Conservation (phyloP, 225 moss, liverwort and hornwort species). For the Bryum argenteum region DNA sequence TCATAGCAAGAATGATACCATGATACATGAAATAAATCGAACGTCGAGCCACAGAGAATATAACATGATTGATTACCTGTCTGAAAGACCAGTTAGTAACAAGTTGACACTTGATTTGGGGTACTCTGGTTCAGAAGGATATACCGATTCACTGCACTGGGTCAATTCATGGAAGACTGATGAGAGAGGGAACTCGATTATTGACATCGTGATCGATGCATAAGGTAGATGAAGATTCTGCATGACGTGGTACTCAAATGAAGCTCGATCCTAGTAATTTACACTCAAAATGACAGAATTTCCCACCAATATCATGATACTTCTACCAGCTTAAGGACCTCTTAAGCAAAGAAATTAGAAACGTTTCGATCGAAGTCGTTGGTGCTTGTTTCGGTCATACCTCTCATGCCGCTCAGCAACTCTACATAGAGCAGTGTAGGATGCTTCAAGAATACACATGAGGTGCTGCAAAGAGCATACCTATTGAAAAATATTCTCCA, state of each 20-base stretch:
- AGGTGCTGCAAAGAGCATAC: background rate
- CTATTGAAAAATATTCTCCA: too few relatives aligned
- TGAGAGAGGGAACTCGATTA: background rate
- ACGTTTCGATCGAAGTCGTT: constrained; percentile 3
- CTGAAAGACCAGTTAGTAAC: constrained; percentile 73
- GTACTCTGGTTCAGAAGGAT: constrained; percentile 63
- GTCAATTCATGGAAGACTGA: background rate
- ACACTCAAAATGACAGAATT: constrained; percentile 67
- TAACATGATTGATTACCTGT: constrained; percentile 33
- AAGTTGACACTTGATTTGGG: constrained; percentile 69
- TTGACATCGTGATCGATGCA: background rate
- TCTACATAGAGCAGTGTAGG: background rate
- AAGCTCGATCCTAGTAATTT: background rate
- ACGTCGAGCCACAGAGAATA: background rate
- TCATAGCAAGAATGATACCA: background rate
- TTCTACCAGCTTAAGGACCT: constrained; percentile 9
- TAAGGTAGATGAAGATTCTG: constrained; percentile 2
- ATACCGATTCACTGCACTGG: constrained; percentile 57
- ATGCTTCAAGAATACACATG: background rate
- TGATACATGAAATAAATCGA: background rate
- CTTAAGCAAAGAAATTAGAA: constrained; percentile 15
- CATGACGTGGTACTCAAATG: background rate
- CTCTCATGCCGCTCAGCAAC: background rate
- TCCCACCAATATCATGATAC: constrained; percentile 39
- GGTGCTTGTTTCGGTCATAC: background rate